These are phyloP conservation scores for Perkinsus marinus DNA, from an alignment of 169 alveolate genomes.

Conservation along the genomic window DNA sequence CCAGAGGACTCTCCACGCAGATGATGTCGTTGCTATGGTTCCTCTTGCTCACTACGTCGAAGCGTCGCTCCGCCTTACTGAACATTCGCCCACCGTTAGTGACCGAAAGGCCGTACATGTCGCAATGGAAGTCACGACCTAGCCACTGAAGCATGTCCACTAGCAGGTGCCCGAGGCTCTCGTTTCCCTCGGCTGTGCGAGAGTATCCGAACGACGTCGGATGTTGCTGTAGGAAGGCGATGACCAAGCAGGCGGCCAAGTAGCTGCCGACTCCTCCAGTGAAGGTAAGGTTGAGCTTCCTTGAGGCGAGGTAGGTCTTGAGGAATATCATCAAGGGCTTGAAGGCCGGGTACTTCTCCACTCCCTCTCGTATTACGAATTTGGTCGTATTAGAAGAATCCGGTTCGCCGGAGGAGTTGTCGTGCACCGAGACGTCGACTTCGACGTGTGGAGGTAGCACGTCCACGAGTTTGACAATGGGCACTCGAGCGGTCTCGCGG, in stretches of 20 bases:
- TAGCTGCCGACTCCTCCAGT: slow-evolving; percentile 28
- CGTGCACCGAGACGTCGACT: slow-evolving; percentile 26
- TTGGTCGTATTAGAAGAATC: slow-evolving; percentile 18
- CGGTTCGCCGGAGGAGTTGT: slow-evolving; percentile 7
- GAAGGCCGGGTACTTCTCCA: slow-evolving; percentile 12
- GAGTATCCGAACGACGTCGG: slow-evolving; percentile 16
- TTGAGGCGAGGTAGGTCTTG: slow-evolving; percentile 9
- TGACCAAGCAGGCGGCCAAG: slow-evolving; percentile 16
- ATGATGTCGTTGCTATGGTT: neutral
- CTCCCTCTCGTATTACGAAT: slow-evolving; percentile 15
- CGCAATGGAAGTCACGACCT: slow-evolving; percentile 17
- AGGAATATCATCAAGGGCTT: slow-evolving; percentile 18
- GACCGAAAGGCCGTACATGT: neutral
- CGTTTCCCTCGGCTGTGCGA: slow-evolving; percentile 2
- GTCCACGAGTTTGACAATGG: slow-evolving; percentile 24
- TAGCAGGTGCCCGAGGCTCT: slow-evolving; percentile 22
- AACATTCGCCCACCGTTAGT: neutral
- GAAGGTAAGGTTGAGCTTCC: slow-evolving; percentile 27
- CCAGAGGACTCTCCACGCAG: neutral
- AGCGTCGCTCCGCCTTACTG: neutral
- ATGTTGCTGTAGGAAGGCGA: slow-evolving; percentile 27
- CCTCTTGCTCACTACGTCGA: neutral
- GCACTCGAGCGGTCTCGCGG: slow-evolving; percentile 26
- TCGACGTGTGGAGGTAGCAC: slow-evolving; percentile 16
- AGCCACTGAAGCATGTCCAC: slow-evolving; percentile 23